Conservation (phyloP, 768 basidiomycete genomes). For the Lanmaoa rubissima region DNA sequence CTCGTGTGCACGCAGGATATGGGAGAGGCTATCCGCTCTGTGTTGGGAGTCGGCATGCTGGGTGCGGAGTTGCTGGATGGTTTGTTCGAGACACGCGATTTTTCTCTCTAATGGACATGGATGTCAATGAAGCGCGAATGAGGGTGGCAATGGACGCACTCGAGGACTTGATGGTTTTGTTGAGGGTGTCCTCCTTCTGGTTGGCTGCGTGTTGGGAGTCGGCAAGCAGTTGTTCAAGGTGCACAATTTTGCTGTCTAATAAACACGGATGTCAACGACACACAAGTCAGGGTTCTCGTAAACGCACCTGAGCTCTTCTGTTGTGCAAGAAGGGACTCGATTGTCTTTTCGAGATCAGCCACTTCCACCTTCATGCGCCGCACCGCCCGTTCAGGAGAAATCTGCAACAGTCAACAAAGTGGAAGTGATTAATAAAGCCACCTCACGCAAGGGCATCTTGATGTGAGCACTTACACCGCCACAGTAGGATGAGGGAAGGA, state of each 20-base stretch:
- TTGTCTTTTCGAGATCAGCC: too few species aligned
- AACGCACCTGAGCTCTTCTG: not conserved
- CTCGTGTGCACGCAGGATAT: not conserved
- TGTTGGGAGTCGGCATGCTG: not conserved
- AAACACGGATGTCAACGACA: not conserved
- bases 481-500: slow-evolving; percentile 2
- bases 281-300: not conserved
- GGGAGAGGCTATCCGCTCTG: not conserved
- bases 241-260: too few species aligned
- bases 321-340: not conserved
- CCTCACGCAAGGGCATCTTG: too few species aligned
- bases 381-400: not conserved
- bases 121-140: not conserved
- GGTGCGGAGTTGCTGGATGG: not conserved
- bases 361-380: not conserved
- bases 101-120: not conserved
- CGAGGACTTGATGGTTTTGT: not conserved
- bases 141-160: not conserved
- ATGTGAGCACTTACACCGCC: not conserved
- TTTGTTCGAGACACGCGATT: not conserved
- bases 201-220: not conserved
- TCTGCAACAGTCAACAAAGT: not conserved
- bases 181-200: not conserved
- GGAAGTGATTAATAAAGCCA: too few species aligned
- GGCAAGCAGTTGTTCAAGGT: not conserved